Conservation (phyloP, 768 basidiomycete genomes). For the Saitozyma sp. region DNA sequence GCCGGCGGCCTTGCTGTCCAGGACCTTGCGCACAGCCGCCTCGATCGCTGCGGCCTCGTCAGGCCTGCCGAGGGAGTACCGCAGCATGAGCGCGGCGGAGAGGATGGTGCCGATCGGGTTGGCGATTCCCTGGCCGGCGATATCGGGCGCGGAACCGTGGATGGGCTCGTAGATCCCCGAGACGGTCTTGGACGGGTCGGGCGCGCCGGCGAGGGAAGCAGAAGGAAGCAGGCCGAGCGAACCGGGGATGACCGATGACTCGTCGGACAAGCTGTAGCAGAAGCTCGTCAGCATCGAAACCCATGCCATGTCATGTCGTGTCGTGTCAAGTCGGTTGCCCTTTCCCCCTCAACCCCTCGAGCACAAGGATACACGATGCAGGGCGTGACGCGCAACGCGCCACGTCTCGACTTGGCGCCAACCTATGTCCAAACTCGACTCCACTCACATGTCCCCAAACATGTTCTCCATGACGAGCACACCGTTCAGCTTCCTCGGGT, state of each 20-base stretch:
- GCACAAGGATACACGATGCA: no score
- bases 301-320: no score
- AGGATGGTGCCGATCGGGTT: conserved; percentile 95
- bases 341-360: no score
- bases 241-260: conserved; percentile 94
- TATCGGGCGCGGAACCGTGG: conserved; percentile 76
- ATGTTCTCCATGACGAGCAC: conserved; percentile 92
- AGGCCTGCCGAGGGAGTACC: conserved; percentile 90
- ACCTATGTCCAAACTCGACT: no score
- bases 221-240: conserved; percentile 95
- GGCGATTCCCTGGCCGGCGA: conserved; percentile 88
- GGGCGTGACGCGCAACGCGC: no score
- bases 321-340: no score
- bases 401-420: no score
- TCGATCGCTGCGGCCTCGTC: conserved; percentile 83
- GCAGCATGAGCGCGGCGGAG: conserved; percentile 85
- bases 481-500: conserved; percentile 89
- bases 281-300: conserved; percentile 3
- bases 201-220: conserved; percentile 90
- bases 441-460: conserved; percentile 91
- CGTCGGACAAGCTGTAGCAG: conserved; percentile 78
- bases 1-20: conserved; percentile 69
- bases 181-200: conserved; percentile 70
- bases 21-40: conserved; percentile 80
- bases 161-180: conserved; percentile 90